Conservation (phyloP, 306 rosid species). For the Senna tora region DNA sequence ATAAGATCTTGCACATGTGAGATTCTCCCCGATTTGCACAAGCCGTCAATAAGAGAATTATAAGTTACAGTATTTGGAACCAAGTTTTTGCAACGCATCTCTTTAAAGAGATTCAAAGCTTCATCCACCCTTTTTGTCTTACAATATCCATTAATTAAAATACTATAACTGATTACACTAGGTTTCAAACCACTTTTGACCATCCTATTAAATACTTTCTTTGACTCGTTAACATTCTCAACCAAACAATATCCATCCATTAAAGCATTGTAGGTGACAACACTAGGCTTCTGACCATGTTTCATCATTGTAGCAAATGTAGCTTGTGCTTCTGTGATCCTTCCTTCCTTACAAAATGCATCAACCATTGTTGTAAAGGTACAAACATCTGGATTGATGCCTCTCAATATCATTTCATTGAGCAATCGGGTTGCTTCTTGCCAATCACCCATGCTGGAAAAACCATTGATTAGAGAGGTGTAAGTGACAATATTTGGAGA, state of each 20-base stretch:
- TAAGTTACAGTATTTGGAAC: neutral
- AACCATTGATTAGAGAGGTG: neutral
- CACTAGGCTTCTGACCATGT: neutral
- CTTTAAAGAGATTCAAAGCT: neutral
- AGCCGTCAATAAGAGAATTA: neutral
- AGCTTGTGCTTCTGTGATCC: neutral
- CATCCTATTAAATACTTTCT: neutral
- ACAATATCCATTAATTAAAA: neutral
- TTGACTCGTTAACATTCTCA: neutral
- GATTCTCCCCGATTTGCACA: neutral
- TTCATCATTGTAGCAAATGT: neutral
- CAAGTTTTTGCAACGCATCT: neutral
- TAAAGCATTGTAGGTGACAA: neutral
- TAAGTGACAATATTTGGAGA: neutral
- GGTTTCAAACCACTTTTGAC: neutral
- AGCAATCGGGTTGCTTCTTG: neutral
- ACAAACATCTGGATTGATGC: neutral
- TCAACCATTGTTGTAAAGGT: neutral
- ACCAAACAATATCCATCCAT: neutral
- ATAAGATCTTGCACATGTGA: neutral
- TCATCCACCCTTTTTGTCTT: neutral
- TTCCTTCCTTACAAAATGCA: conserved; percentile 2
- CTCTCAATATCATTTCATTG: neutral
- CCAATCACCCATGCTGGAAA: neutral
- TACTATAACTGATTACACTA: neutral